phyloP scores from a whole-genome alignment of 1,284 basidiomycete species.

The Megacollybia platyphylla region DNA sequence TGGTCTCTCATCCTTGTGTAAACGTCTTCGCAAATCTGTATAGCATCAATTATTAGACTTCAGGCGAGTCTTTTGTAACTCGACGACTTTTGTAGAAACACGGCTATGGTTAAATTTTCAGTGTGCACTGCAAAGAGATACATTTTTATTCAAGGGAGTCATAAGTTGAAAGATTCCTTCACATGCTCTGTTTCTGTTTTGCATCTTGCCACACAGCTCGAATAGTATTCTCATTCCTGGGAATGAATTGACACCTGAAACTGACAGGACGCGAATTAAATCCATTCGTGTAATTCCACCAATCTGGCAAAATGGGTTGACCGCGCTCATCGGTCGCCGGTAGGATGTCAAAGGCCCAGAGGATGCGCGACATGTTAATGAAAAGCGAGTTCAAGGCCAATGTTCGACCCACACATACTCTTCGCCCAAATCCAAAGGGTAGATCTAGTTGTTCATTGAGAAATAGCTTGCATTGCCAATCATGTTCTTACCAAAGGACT shows the following conservation, averaged over 20 bases:
- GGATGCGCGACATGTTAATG: slow-evolving; percentile 3
- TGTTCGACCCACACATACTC: slow-evolving; percentile 4
- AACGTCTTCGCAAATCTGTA: no score
- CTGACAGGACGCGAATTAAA: slow-evolving; percentile 32
- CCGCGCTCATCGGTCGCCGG: background rate
- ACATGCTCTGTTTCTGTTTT: no score
- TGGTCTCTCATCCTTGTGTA: no score
- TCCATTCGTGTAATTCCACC: slow-evolving; percentile 25
- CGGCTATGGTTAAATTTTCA: no score
- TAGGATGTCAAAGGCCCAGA: slow-evolving; percentile 6
- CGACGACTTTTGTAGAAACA: no score
- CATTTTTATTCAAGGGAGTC: no score
- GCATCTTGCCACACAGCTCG: no score
- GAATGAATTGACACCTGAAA: slow-evolving; percentile 23
- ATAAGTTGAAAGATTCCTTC: no score
- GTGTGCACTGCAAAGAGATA: no score
- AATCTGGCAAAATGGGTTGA: slow-evolving; percentile 13
- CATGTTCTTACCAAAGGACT: background rate
- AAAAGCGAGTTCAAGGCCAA: slow-evolving; percentile 5
- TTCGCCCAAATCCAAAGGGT: slow-evolving; percentile 9
- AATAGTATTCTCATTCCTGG: slow-evolving; percentile 8
- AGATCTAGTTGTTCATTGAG: background rate
- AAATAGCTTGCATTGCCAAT: no score
- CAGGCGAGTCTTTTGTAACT: no score
- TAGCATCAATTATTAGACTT: no score